Evolutionary conservation across 441 rosid species (phyloP).

Genomic region (Viola pubescens): DNA sequence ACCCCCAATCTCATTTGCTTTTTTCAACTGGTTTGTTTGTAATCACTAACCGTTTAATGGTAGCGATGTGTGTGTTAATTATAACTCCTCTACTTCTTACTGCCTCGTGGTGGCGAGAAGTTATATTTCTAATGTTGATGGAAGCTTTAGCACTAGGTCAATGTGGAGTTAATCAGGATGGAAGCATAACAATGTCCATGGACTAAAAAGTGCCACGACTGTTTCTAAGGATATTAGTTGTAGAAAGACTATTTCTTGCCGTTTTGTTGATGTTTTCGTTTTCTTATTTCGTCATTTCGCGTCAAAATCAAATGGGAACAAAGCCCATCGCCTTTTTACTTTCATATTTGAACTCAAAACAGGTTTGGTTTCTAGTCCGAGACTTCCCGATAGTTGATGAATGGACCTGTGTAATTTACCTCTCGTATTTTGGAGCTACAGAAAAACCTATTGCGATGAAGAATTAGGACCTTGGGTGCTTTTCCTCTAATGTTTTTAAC

Average conservation of each 20-base stretch:
- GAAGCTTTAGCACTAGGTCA: constrained; percentile 46
- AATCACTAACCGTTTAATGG: constrained; percentile 69
- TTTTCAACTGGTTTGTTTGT: constrained; percentile 52
- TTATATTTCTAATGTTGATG: constrained; percentile 55
- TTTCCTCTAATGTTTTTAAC: too few relatives aligned
- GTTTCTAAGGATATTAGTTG: constrained; percentile 24
- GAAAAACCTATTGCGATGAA: too few relatives aligned
- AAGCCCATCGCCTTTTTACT: too few relatives aligned
- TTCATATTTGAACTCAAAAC: too few relatives aligned
- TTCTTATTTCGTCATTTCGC: too few relatives aligned
- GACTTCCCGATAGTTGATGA: too few relatives aligned
- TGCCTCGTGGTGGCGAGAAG: constrained; percentile 30
- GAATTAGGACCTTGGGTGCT: too few relatives aligned
- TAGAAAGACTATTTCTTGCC: constrained; percentile 19
- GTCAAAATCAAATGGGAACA: too few relatives aligned
- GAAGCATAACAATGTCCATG: constrained; percentile 32
- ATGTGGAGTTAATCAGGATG: constrained; percentile 43
- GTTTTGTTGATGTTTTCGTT: neutral
- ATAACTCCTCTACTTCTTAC: constrained; percentile 36
- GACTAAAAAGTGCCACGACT: constrained; percentile 19
- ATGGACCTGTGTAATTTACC: too few relatives aligned
- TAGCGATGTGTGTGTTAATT: constrained; percentile 63
- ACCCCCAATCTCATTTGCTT: constrained; percentile 41
- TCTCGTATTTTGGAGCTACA: too few relatives aligned
- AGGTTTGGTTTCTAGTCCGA: too few relatives aligned